Evolutionary conservation across 139 green algal genomes (phyloP).

Genomic region (Penium margaritaceum): DNA sequence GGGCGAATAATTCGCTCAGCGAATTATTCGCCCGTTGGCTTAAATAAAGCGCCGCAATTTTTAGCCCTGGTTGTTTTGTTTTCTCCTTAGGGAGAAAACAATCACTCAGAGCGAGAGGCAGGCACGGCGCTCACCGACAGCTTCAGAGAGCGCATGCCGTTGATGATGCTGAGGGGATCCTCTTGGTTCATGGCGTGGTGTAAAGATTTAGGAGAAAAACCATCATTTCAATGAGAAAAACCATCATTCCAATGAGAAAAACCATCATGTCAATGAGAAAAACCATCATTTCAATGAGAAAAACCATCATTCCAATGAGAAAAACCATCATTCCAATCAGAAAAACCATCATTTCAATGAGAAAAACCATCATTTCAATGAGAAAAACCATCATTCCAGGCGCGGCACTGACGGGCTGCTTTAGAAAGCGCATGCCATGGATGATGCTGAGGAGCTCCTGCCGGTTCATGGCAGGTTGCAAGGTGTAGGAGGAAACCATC

Average conservation of each 20-base stretch:
- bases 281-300: slow-evolving; percentile 1
- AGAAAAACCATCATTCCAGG: too few species aligned
- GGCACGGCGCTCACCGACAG: slow-evolving; percentile 28
- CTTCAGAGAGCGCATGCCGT: slow-evolving; percentile 36
- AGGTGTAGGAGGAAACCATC: too few species aligned
- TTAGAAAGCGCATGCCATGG: slow-evolving; percentile 16
- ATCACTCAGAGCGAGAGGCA: too few species aligned
- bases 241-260: too few species aligned
- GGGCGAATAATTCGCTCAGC: too few species aligned
- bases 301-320: neutral
- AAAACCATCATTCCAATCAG: neutral
- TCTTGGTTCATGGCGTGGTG: neutral
- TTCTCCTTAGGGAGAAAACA: too few species aligned
- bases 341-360: neutral
- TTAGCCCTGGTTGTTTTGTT: too few species aligned
- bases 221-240: too few species aligned
- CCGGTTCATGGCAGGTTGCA: neutral
- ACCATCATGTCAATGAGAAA: too few species aligned
- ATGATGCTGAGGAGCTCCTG: slow-evolving; percentile 15
- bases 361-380: neutral
- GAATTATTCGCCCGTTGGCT: too few species aligned
- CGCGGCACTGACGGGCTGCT: slow-evolving; percentile 9
- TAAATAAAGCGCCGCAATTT: too few species aligned
- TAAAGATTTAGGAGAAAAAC: too few species aligned
- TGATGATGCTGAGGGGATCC: slow-evolving; percentile 34